These are phyloP conservation scores for Phytophthora brassicae DNA, from an alignment of 352 stramenopile species.

Conservation along the genomic window DNA sequence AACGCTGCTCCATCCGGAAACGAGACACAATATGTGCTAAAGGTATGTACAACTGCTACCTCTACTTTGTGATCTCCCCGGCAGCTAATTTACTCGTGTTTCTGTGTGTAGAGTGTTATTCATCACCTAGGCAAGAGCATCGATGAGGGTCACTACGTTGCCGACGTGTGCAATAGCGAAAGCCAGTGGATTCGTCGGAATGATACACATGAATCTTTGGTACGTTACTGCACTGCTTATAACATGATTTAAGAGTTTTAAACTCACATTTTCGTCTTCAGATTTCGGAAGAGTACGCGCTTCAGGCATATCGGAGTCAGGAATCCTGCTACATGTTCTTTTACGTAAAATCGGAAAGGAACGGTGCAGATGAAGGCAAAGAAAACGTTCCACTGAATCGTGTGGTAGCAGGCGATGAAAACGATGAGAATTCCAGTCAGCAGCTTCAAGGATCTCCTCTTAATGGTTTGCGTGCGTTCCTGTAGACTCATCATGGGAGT, in stretches of 20 bases:
- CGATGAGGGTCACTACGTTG: slow-evolving; percentile 85
- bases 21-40: slow-evolving; percentile 45
- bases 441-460: slow-evolving; percentile 17
- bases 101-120: slow-evolving; percentile 70
- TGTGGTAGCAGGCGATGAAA: slow-evolving; percentile 20
- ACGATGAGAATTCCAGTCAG: slow-evolving; percentile 22
- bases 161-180: slow-evolving; percentile 60
- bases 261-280: slow-evolving; percentile 20
- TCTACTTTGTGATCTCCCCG: not conserved
- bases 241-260: not conserved
- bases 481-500: slow-evolving; percentile 26
- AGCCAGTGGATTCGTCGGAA: slow-evolving; percentile 77
- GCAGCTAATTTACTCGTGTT: slow-evolving; percentile 12
- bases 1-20: slow-evolving; percentile 21
- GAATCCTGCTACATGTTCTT: slow-evolving; percentile 91
- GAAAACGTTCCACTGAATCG: slow-evolving; percentile 57
- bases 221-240: slow-evolving; percentile 26
- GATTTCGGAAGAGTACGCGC: slow-evolving; percentile 79
- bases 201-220: slow-evolving; percentile 78
- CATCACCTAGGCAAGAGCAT: slow-evolving; percentile 80
- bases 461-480: slow-evolving; percentile 34
- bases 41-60: slow-evolving; percentile 32
- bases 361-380: slow-evolving; percentile 43
- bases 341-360: slow-evolving; percentile 59
- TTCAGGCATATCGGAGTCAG: slow-evolving; percentile 72